Evolutionary conservation across 2,329 filamentous ascomycete genomes (phyloP).

Genomic region (Mollisiaceae sp.): DNA sequence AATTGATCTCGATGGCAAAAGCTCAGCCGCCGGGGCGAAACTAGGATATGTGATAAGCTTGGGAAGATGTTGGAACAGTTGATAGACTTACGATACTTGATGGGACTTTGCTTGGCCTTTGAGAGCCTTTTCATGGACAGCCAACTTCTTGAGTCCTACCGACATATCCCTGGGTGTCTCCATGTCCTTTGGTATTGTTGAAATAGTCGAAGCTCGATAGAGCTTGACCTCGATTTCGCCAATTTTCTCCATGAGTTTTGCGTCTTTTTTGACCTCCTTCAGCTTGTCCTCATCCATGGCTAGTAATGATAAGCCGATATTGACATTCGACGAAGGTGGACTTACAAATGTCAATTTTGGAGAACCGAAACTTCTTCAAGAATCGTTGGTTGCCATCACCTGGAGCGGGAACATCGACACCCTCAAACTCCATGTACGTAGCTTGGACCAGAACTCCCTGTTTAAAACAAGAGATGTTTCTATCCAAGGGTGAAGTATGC

Average conservation of each 20-base stretch:
- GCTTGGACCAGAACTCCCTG: background rate
- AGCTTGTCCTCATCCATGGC: slow-evolving; percentile 19
- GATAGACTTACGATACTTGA: slow-evolving; percentile 16
- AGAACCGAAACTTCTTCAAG: slow-evolving; percentile 12
- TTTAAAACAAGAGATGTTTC: too few species aligned
- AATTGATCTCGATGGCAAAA: background rate
- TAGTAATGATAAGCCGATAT: background rate
- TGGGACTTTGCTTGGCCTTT: slow-evolving; percentile 30
- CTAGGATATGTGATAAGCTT: background rate
- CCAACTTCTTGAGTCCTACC: background rate
- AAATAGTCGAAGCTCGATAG: background rate
- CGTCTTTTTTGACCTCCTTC: slow-evolving; percentile 20
- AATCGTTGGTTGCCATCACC: background rate
- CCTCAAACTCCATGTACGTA: background rate
- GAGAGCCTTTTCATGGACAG: slow-evolving; percentile 28
- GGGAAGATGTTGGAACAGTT: background rate
- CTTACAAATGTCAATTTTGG: slow-evolving; percentile 22
- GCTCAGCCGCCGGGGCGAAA: background rate
- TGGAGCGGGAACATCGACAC: background rate
- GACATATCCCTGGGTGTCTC: background rate
- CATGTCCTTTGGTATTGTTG: background rate
- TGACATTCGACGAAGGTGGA: background rate
- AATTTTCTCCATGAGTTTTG: slow-evolving; percentile 12
- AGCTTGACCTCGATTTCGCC: slow-evolving; percentile 22
- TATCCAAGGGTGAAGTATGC: too few species aligned